Evolutionary conservation across 108 stramenopile genomes (phyloP), one percentile per base, ranked within the genome.

Genomic region (Cyclotella cryptica): DNA sequence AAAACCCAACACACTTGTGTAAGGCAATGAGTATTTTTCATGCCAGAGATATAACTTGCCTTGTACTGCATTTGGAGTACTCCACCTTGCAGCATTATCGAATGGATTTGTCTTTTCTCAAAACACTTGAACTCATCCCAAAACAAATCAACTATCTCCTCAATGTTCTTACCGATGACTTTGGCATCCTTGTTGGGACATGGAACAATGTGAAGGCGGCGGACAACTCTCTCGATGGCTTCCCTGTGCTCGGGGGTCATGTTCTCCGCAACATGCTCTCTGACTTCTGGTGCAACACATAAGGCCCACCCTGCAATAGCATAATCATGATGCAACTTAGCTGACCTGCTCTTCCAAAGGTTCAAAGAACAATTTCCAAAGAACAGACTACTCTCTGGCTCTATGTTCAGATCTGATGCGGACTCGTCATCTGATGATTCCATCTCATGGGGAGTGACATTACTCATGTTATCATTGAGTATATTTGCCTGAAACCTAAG

Each of bases 11-110:
- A 53, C 51, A 24, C 28, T 13, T 30, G 51, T 69, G 18, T 69
- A 53, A 39, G 26, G 68, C 21, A 17, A 15, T 18, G 51, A 53
- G 52, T 69, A 53, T 27, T 69, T 69, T 15, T 69, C 28, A 54
- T 69, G 68, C 68, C 49, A 53, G 15, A 53, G 13, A n/a, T 6
- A 13, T 15, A 51, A 52, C 9, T 27, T 13, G 2, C 49, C 52
- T 1, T 39, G 12, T 2, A 30, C 10, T 22, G 8, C 26, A 39
- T 53, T 51, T 29, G 18, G 3, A 5, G 27, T 17, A 24, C 35
- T 69, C 28, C 9, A 69, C 49, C 49, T 53, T 30, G 12, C n/a
- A 21, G 1, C 21, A 10, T 45, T 19, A 7, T 14, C 43, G 14
- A 47, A 66, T 13, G 21, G 24, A 46, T 7, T 30, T 15, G 4